Evolutionary conservation across 1,284 basidiomycete species (phyloP).

Genomic region (Trichosporon faecale): DNA sequence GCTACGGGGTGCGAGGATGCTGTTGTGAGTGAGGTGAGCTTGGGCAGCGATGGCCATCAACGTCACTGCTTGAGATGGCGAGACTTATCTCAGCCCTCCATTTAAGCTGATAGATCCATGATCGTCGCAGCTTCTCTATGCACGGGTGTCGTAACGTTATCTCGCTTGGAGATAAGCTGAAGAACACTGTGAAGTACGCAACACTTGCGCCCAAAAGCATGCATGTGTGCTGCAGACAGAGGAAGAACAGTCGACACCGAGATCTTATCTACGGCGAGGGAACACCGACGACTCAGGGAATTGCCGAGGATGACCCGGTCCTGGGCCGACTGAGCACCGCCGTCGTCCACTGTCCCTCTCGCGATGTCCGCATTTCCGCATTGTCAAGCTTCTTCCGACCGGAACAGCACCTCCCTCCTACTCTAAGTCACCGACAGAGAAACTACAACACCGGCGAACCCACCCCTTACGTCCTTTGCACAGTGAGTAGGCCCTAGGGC

Average conservation of each 20-base stretch:
- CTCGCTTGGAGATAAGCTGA: background rate
- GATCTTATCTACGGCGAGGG: background rate
- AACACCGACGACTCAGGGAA: background rate
- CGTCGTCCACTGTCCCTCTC: background rate
- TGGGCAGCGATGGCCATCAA: background rate
- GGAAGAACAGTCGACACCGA: background rate
- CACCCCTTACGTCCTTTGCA: background rate
- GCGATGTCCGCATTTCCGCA: background rate
- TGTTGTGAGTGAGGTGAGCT: background rate
- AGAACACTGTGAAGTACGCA: background rate
- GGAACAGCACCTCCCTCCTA: background rate
- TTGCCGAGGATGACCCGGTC: constrained; percentile 1
- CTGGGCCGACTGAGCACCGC: background rate
- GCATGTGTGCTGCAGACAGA: background rate
- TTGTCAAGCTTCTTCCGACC: background rate
- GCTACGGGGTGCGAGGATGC: background rate
- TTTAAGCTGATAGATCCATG: background rate
- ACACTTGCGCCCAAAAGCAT: background rate
- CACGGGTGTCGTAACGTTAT: background rate
- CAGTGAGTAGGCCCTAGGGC: background rate
- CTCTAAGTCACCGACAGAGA: background rate
- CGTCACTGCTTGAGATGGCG: constrained; percentile 1
- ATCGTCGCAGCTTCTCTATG: background rate
- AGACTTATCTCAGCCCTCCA: background rate
- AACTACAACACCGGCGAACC: background rate